Evolutionary conservation across 345 rosid species (phyloP).

Genomic region (Gossypium australe): DNA sequence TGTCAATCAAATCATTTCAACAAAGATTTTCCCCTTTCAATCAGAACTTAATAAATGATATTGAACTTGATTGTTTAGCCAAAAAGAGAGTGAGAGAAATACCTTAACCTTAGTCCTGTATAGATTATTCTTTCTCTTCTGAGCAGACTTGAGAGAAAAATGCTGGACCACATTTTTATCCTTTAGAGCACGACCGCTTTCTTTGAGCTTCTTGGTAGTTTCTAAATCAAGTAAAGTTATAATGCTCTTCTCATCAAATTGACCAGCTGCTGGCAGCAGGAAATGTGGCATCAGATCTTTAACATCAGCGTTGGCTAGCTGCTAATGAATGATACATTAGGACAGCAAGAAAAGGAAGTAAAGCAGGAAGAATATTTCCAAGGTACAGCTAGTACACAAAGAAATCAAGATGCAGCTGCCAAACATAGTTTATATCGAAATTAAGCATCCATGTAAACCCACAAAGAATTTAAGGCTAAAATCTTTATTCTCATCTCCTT

Average conservation of each 20-base stretch:
- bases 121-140: slow-evolving; percentile 7
- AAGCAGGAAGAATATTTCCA: not conserved
- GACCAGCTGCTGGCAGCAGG: slow-evolving; percentile 15
- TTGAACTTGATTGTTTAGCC: not conserved
- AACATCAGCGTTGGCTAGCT: not conserved
- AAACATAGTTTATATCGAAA: not conserved
- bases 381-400: not conserved
- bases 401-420: not conserved
- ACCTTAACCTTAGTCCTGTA: slow-evolving; percentile 17
- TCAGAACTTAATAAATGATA: not conserved
- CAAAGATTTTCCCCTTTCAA: not conserved
- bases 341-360: not conserved
- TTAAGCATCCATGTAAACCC: not conserved
- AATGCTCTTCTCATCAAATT: slow-evolving; percentile 14
- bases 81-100: slow-evolving; percentile 5
- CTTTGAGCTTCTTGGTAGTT: slow-evolving; percentile 12
- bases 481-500: not conserved
- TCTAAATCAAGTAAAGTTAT: not conserved
- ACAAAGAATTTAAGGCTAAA: not conserved
- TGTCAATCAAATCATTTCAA: not conserved
- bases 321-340: not conserved
- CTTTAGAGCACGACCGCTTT: slow-evolving; percentile 2
- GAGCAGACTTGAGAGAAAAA: slow-evolving; percentile 19
- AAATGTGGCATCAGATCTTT: not conserved
- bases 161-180: slow-evolving; percentile 11